Base-by-base conservation (phyloP, 208 protist genomes). In the Crithidia bombi region DNA sequence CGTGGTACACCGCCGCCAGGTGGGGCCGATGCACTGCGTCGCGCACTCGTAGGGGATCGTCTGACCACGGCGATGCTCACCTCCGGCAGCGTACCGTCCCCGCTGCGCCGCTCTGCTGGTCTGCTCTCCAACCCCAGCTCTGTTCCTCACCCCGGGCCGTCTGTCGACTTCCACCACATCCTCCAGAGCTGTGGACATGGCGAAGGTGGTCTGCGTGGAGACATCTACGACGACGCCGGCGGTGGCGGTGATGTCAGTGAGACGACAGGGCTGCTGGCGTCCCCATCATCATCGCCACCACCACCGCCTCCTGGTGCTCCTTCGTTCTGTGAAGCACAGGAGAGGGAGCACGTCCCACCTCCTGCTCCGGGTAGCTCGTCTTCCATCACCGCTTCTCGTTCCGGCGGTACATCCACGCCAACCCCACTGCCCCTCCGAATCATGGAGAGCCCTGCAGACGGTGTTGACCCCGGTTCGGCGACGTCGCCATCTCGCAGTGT, bases 401-500 rank as follows among this genome's bases (percentile, higher is more conserved):
- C 26, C 3, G 41, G 36, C 59, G 44, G 59, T 10, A 17, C 59
- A 14, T 28, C 44, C 10, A 54, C 59, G 19, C 59, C 43, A 1
- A 7, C 32, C 5, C 59, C 59, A 30, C 32, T 11, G 4, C 9
- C 44, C 5, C 44, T 65, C 0, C 41, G 2, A 12, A 17, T n/a
- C 12, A n/a, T 12, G 11, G 57, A 35, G 11, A 30, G 2, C 25
- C 12, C 10, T 10, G 51, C 12, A 6, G 41, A 47, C 1, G 43
- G 47, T 39, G 5, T 44, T 7, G 39, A 23, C 2, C 5, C 39
- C n/a, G n/a, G 19, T 17, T 32, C 46, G 2, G 46, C 50, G 9
- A 5, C 49, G 10, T 36, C 52, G 26, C 54, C 55, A 4, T 69
- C 70, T 5, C 70, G 62, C 17, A 58, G 70, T 52, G 70, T 75